Evolutionary conservation across 768 basidiomycete species (phyloP).

Genomic region (Podaxis sp.): DNA sequence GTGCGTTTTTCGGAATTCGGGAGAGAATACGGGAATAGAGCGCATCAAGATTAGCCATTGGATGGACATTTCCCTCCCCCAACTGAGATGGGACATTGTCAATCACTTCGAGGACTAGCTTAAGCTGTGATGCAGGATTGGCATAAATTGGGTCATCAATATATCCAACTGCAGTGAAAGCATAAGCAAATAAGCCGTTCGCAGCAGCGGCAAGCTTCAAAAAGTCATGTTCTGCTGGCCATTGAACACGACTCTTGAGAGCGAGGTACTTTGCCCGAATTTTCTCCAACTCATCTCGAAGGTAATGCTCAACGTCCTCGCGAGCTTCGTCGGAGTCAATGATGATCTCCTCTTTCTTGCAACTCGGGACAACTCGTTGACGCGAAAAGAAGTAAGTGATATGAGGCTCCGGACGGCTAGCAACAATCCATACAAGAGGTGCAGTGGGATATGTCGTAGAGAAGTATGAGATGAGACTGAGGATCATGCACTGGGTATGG

Average conservation of each 20-base stretch:
- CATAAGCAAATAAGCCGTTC: neutral
- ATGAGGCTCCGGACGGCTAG: slow-evolving; percentile 5
- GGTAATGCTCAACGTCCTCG: neutral
- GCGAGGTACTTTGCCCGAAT: neutral
- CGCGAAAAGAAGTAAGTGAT: neutral
- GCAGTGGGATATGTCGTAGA: neutral
- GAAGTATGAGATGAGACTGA: neutral
- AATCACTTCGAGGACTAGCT: neutral
- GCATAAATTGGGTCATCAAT: neutral
- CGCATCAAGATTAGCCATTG: slow-evolving; percentile 8
- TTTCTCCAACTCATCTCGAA: neutral
- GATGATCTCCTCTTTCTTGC: neutral
- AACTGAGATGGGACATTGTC: neutral
- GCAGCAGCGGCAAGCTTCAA: neutral
- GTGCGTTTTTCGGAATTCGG: neutral
- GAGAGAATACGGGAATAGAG: slow-evolving; percentile 11
- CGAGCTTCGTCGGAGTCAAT: neutral
- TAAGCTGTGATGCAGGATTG: neutral
- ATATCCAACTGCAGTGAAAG: neutral
- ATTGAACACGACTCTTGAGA: neutral
- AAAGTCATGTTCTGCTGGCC: neutral
- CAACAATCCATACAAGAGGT: slow-evolving; percentile 1
- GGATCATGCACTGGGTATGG: neutral
- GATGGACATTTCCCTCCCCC: neutral
- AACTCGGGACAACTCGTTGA: neutral